Conservation (phyloP, 495 filamentous ascomycete species). For the Penicillium robsamsonii region DNA sequence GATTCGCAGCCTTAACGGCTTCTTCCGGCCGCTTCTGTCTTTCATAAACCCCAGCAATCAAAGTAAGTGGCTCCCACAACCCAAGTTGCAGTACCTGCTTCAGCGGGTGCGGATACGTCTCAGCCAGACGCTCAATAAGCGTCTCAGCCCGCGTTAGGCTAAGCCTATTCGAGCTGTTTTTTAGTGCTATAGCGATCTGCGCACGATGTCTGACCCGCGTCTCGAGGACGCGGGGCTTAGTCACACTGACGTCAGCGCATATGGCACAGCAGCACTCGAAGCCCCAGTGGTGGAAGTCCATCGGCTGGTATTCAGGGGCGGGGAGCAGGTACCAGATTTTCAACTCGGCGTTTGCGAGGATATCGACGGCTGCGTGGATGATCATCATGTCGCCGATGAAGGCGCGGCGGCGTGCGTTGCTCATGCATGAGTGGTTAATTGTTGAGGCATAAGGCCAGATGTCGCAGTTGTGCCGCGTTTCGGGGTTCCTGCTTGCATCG, state of each 20-base stretch:
- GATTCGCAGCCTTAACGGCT: constrained; percentile 21
- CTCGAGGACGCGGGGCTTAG: not conserved
- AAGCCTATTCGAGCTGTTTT: constrained; percentile 13
- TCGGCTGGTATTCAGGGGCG: constrained; percentile 23
- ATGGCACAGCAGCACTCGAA: constrained; percentile 48
- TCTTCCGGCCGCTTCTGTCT: not conserved
- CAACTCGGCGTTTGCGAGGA: constrained; percentile 50
- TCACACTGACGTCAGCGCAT: constrained; percentile 31
- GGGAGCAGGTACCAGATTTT: constrained; percentile 31
- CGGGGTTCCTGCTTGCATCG: not conserved
- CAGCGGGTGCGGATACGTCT: constrained; percentile 29
- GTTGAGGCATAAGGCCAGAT: constrained; percentile 54
- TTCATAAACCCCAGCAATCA: constrained; percentile 13
- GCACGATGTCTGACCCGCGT: constrained; percentile 6
- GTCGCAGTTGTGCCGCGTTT: constrained; percentile 26
- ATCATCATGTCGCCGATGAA: constrained; percentile 62
- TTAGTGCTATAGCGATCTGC: constrained; percentile 4
- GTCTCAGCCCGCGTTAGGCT: not conserved
- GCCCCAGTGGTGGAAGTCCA: constrained; percentile 34
- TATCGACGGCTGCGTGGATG: constrained; percentile 45
- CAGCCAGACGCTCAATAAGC: constrained; percentile 16
- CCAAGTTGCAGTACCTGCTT: constrained; percentile 25
- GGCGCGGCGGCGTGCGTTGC: constrained; percentile 41
- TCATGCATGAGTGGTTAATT: constrained; percentile 55
- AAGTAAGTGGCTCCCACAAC: constrained; percentile 27